Conservation (phyloP, 1,284 basidiomycete genomes). For the Irpex sp. region DNA sequence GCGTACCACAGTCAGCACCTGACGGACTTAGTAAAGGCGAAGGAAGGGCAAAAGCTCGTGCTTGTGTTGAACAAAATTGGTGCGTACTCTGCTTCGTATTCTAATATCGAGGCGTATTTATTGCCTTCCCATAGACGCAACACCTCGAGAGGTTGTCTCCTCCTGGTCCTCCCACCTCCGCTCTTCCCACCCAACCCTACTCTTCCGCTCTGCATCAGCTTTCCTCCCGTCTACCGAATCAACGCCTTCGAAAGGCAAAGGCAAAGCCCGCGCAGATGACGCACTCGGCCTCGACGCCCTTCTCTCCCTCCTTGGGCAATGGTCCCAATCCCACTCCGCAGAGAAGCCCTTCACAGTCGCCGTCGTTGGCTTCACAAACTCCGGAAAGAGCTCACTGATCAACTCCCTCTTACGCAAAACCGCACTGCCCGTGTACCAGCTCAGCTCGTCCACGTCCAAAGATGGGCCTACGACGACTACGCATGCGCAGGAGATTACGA, state of each 20-base stretch:
- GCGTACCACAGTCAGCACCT: conserved; percentile 64
- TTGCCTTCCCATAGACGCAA: conserved; percentile 54
- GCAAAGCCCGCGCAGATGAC: conserved; percentile 45
- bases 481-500: conserved; percentile 59
- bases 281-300: conserved; percentile 55
- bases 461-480: conserved; percentile 69
- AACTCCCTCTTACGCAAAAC: conserved; percentile 66
- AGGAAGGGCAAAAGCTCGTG: conserved; percentile 51
- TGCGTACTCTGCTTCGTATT: conserved; percentile 32
- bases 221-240: conserved; percentile 45
- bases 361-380: conserved; percentile 75
- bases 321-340: conserved; percentile 42
- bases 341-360: conserved; percentile 58
- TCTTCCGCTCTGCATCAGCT: conserved; percentile 79
- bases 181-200: conserved; percentile 64
- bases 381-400: conserved; percentile 80
- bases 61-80: conserved; percentile 88
- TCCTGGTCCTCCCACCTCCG: conserved; percentile 77
- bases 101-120: no score
- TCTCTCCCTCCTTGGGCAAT: conserved; percentile 40
- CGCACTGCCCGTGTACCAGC: conserved; percentile 61
- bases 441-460: conserved; percentile 35
- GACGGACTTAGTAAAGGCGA: conserved; percentile 52
- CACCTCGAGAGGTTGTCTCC: conserved; percentile 77
- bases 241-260: conserved; percentile 31